Percentiles rank a stretch among this genome's conserved stretches.
Conservation (phyloP, 768 basidiomycete species). For the Auriscalpium vulgare region DNA sequence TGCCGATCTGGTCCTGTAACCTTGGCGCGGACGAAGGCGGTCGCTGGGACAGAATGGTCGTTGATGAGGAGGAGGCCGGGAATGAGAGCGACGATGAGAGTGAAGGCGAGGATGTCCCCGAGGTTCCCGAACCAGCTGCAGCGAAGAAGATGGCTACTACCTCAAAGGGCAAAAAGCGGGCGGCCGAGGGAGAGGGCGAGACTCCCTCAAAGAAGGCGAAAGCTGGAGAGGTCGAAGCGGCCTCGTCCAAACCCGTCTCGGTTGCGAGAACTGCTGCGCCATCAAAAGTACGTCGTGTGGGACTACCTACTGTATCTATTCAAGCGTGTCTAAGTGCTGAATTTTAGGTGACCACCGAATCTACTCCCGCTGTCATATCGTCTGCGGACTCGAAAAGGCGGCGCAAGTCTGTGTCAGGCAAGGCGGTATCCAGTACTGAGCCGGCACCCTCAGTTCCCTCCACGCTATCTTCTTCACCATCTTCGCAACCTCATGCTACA, state of each 20-base stretch:
- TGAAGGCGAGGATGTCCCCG: slow-evolving; percentile 11
- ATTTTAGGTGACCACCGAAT: background rate
- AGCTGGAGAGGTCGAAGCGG: background rate
- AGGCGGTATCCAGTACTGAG: background rate
- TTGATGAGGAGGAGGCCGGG: slow-evolving; percentile 20
- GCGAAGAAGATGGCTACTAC: slow-evolving; percentile 10
- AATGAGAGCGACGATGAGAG: slow-evolving; percentile 11
- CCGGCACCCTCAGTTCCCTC: background rate
- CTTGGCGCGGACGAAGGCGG: slow-evolving; percentile 54
- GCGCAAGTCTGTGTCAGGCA: background rate
- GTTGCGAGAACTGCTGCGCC: background rate
- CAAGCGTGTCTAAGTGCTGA: background rate
- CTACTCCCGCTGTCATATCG: background rate
- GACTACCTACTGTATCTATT: background rate
- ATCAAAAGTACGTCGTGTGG: background rate
- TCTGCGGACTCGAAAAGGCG: background rate
- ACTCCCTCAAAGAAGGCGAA: background rate
- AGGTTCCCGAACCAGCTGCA: slow-evolving; percentile 13
- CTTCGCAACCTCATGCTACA: background rate
- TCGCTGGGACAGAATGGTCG: slow-evolving; percentile 48
- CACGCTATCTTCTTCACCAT: background rate
- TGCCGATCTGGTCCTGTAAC: slow-evolving; percentile 88
- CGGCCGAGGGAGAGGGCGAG: slow-evolving; percentile 31
- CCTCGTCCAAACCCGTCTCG: no score
- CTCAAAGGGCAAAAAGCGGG: slow-evolving; percentile 26